phyloP scores from a whole-genome alignment of 306 rosid genomes.

The Quercus ilex region DNA sequence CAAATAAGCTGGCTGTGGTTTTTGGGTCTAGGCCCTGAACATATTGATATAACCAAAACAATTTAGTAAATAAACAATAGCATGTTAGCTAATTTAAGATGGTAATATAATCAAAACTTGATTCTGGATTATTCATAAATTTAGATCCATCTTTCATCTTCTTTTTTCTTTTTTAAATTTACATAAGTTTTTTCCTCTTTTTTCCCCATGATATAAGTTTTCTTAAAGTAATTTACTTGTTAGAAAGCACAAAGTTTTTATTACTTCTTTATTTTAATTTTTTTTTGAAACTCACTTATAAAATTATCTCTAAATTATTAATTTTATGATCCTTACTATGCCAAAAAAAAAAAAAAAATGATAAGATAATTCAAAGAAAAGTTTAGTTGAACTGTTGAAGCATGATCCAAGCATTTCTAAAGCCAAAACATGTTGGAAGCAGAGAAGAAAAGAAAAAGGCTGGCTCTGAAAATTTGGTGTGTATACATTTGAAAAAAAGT shows the following conservation, averaged over 20 bases:
- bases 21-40: constrained; percentile 91
- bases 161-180: too few species aligned
- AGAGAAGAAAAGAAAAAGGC: background rate
- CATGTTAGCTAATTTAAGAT: too few species aligned
- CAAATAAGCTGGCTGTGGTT: constrained; percentile 79
- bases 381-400: too few species aligned
- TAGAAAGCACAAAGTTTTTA: too few species aligned
- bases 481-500: background rate
- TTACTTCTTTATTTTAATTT: too few species aligned
- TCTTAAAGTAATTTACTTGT: too few species aligned
- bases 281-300: too few species aligned
- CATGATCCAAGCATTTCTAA: background rate
- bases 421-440: background rate
- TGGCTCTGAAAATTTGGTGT: background rate
- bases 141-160: too few species aligned
- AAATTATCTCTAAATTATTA: background rate
- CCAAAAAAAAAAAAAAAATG: background rate
- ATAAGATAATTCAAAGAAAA: background rate
- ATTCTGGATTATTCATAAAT: too few species aligned
- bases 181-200: too few species aligned
- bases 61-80: background rate
- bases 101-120: too few species aligned
- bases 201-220: too few species aligned
- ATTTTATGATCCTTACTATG: background rate
- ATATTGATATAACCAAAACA: background rate